These are phyloP conservation scores for Dichotomocladium elegans DNA, from an alignment of 371 early-diverging fungal genomes.

Conservation along the genomic window DNA sequence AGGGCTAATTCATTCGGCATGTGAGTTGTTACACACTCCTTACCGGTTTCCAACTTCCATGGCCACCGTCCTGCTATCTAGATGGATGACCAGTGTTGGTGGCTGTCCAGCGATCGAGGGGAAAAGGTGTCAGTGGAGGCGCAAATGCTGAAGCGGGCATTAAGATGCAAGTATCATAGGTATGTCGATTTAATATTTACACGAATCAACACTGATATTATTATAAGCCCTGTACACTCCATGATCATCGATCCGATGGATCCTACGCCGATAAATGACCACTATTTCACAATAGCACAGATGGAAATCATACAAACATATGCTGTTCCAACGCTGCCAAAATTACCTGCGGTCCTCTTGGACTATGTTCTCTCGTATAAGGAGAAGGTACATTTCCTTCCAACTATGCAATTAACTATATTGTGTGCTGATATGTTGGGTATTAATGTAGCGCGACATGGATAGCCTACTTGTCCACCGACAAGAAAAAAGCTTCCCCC, in stretches of 20 bases:
- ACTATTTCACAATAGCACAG: not conserved
- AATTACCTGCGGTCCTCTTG: not conserved
- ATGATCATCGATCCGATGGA: slow-evolving; percentile 3
- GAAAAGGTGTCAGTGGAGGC: not conserved
- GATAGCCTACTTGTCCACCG: not conserved
- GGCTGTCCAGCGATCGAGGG: not conserved
- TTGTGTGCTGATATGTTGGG: not conserved
- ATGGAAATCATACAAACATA: not conserved
- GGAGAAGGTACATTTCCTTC: not conserved
- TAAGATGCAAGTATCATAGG: not conserved
- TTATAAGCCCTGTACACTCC: not conserved
- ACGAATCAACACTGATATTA: not conserved
- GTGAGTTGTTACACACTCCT: slow-evolving; percentile 67
- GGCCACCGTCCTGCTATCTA: no score
- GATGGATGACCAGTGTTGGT: not conserved
- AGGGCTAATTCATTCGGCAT: slow-evolving; percentile 69
- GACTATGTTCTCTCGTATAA: slow-evolving; percentile 1
- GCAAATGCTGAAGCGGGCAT: not conserved
- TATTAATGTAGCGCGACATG: not conserved
- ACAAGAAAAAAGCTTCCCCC: not conserved
- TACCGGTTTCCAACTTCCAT: slow-evolving; percentile 68
- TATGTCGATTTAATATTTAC: not conserved
- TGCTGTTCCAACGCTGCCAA: not conserved
- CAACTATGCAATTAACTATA: no score
- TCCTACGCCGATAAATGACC: not conserved